Base-by-base conservation (phyloP, 2,329 filamentous ascomycete genomes). In the Aspergillus flavus region DNA sequence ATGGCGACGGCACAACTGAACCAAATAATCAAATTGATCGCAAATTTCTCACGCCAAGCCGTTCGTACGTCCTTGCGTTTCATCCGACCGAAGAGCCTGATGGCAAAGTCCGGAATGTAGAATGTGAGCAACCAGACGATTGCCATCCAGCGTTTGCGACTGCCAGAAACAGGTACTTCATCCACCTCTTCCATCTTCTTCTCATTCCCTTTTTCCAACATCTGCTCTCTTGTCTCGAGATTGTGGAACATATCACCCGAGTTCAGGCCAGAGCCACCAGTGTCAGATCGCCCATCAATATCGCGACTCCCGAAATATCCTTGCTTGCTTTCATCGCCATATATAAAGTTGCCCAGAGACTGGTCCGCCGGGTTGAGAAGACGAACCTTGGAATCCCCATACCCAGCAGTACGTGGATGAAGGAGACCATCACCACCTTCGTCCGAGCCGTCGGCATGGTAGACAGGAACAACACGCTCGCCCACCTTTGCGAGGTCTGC, bases 11-110 rank as follows among this genome's bases (percentile, higher is more conserved):
- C 82, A 80, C 94, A 98, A 75, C 86, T 87, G 62, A 94, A 82
- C 95, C 96, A 99, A 75, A 99, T 99, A 74, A 98, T 86, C 77
- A 99, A 84, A 82, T 99, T 99, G 85, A 99, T 99, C 59, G 95
- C 94, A 63, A 99, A 78, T 84, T 99, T 99, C 78, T 99, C 95
- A 74, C 95, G 87, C 95, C 95, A 99, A 0, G 95, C 95, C 76
- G 91, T 85, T 28, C 94, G 91, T 10, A 99, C 88, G 76, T 99
- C 95, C 75, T 96, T 96, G 65, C 95, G 91, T 64, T 91, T 86
- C 90, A 97, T 97, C 58, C 91, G 86, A 26, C 94, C 94, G 46
- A 96, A 65, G 71, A 84, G 83, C 59, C 88, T 87, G 75, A 98
- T 91, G 50, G 90, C 72, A 70, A 97, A 91, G 75, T 97, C 94